Evolutionary conservation across 2,329 filamentous ascomycete genomes (phyloP).

Genomic region (Calonectria henricotiae): DNA sequence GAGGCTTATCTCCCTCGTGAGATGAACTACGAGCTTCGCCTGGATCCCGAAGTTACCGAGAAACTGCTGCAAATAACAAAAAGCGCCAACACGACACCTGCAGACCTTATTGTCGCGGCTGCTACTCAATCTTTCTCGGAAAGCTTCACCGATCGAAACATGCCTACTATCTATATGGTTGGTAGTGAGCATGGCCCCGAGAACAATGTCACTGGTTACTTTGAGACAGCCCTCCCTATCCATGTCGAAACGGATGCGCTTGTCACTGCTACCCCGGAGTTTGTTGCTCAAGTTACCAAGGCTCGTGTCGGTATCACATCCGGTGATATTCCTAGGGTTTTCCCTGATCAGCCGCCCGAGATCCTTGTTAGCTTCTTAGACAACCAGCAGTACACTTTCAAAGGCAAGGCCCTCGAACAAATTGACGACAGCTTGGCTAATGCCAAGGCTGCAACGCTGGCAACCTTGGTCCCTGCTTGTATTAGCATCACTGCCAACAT

Average conservation of each 20-base stretch:
- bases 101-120: conserved; percentile 3
- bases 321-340: background rate
- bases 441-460: background rate
- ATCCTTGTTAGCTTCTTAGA: conserved; percentile 2
- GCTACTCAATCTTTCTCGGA: conserved; percentile 4
- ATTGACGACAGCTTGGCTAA: background rate
- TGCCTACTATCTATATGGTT: conserved; percentile 14
- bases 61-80: conserved; percentile 13
- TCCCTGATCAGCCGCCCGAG: conserved; percentile 12
- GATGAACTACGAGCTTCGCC: conserved; percentile 17
- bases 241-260: conserved; percentile 10
- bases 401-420: background rate
- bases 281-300: conserved; percentile 13
- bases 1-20: conserved; percentile 4
- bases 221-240: conserved; percentile 1
- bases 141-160: conserved; percentile 14
- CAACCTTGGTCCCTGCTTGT: conserved; percentile 1
- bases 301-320: conserved; percentile 3
- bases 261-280: conserved; percentile 6
- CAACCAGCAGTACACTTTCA: background rate
- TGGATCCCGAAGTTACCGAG: conserved; percentile 10
- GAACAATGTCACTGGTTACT: background rate
- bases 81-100: background rate
- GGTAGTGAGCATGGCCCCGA: background rate
- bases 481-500: conserved; percentile 13